Conservation (phyloP, 169 alveolate genomes). For the Plasmodium cynomolgi region DNA sequence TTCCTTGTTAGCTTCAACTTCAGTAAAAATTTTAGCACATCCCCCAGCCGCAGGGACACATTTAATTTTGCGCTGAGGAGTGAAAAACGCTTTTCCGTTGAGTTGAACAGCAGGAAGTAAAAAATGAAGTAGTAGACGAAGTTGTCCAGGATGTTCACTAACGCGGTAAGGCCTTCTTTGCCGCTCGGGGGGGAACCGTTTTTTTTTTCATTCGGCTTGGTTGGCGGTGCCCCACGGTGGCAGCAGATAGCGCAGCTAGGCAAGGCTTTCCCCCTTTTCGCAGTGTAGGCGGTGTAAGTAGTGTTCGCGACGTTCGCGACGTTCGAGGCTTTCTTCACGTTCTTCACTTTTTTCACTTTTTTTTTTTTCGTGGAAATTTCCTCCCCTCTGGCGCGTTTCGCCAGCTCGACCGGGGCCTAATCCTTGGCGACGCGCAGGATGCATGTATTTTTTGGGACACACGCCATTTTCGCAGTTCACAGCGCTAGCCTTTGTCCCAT, state of each 20-base stretch:
- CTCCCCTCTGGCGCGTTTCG: not conserved
- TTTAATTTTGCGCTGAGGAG: slow-evolving; percentile 45
- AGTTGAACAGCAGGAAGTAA: slow-evolving; percentile 45
- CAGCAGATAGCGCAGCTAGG: slow-evolving; percentile 1
- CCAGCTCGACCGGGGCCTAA: not conserved
- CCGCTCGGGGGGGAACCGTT: not conserved
- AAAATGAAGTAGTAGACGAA: slow-evolving; percentile 55
- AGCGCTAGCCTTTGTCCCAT: not conserved
- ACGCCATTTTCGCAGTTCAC: not conserved
- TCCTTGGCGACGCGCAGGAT: not conserved
- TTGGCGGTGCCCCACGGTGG: not conserved
- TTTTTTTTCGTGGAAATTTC: not conserved
- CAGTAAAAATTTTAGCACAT: slow-evolving; percentile 29
- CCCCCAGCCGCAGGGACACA: slow-evolving; percentile 18
- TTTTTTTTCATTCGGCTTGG: not conserved
- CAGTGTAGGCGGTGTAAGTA: too few species aligned
- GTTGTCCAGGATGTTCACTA: slow-evolving; percentile 35
- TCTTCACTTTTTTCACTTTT: not conserved
- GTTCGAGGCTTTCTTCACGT: not conserved
- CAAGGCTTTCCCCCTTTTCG: not conserved
- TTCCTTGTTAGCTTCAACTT: slow-evolving; percentile 20
- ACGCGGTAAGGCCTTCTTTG: not conserved
- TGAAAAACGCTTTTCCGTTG: slow-evolving; percentile 20
- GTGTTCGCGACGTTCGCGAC: too few species aligned
- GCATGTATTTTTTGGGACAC: not conserved